Percentiles rank a stretch among this genome's conserved stretches.
These are phyloP conservation scores for Fusarium sp. DNA, from an alignment of 2,329 filamentous ascomycete genomes.

Conservation along the genomic window DNA sequence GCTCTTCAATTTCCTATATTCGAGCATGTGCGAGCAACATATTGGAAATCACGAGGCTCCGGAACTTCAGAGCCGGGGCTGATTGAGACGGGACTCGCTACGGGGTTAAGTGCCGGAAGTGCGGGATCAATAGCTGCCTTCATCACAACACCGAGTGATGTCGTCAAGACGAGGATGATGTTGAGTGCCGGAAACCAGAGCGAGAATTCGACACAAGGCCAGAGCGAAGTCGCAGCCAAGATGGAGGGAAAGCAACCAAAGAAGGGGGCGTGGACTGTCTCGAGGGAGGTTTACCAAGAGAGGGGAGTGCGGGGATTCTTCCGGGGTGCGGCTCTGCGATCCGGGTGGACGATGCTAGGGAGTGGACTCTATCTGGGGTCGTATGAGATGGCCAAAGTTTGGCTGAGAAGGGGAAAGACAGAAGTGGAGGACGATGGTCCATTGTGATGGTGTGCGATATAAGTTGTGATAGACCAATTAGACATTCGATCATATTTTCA, in stretches of 20 bases:
- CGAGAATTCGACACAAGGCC: conserved; percentile 1
- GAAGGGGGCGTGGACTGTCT: conserved; percentile 65
- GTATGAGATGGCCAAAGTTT: conserved; percentile 81
- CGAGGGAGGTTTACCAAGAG: conserved; percentile 69
- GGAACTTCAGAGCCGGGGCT: conserved; percentile 48
- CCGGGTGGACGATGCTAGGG: conserved; percentile 82
- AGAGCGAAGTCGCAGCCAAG: conserved; percentile 25
- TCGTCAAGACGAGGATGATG: conserved; percentile 92
- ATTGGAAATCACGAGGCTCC: conserved; percentile 53
- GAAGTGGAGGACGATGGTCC: conserved; percentile 49
- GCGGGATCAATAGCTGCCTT: conserved; percentile 80
- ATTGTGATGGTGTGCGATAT: conserved; percentile 22
- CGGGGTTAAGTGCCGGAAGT: conserved; percentile 74
- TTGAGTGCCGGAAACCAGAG: conserved; percentile 60
- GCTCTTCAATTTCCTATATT: conserved; percentile 90
- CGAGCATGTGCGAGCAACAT: conserved; percentile 69
- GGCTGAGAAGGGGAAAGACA: conserved; percentile 58
- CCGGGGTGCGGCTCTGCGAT: conserved; percentile 75
- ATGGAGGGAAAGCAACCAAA: conserved; percentile 43
- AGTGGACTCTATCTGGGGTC: conserved; percentile 85
- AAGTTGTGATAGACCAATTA: conserved; percentile 2
- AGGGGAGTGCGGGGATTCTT: conserved; percentile 79
- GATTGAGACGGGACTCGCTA: conserved; percentile 73
- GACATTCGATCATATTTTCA: background rate
- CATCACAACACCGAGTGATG: conserved; percentile 88